These are phyloP conservation scores for Stylonectria norvegica DNA, from an alignment of 2,329 filamentous ascomycete species.

Conservation along the genomic window DNA sequence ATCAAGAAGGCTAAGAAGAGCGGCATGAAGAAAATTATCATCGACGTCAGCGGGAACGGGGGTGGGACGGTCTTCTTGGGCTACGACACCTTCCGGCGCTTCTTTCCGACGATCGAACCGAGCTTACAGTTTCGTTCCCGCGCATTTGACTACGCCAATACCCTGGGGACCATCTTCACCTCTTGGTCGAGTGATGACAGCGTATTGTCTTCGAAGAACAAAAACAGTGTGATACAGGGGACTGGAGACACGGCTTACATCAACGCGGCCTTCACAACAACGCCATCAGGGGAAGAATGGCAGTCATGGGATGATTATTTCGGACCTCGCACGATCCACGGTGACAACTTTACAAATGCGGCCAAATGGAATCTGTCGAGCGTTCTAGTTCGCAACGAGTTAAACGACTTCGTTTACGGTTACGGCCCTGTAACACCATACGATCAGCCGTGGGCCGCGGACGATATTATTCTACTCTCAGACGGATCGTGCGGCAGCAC, in stretches of 20 bases:
- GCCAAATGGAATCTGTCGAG: too few species aligned
- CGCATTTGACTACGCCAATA: slow-evolving; percentile 1
- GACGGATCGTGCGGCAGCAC: slow-evolving; percentile 59
- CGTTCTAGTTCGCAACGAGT: too few species aligned
- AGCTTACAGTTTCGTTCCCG: slow-evolving; percentile 1
- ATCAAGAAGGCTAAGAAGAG: not conserved
- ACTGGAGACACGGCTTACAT: not conserved
- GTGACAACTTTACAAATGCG: slow-evolving; percentile 3
- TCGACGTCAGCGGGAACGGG: slow-evolving; percentile 2
- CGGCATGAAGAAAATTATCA: slow-evolving; percentile 1
- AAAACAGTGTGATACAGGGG: too few species aligned
- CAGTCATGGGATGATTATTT: slow-evolving; percentile 5
- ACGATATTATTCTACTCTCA: slow-evolving; percentile 43
- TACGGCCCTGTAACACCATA: too few species aligned
- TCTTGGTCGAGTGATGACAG: not conserved
- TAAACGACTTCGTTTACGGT: not conserved
- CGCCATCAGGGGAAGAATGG: slow-evolving; percentile 1
- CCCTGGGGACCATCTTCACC: not conserved
- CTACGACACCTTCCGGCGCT: slow-evolving; percentile 4
- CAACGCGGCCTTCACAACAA: not conserved
- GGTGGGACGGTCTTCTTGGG: slow-evolving; percentile 2
- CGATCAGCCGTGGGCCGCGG: too few species aligned
- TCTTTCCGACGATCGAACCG: slow-evolving; percentile 2
- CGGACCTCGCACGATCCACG: not conserved
- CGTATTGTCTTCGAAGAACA: too few species aligned